Evolutionary conservation across 148 eudicot genomes (phyloP), one percentile per base, ranked within the genome.

Genomic region (Mesembryanthemum crystallinum): DNA sequence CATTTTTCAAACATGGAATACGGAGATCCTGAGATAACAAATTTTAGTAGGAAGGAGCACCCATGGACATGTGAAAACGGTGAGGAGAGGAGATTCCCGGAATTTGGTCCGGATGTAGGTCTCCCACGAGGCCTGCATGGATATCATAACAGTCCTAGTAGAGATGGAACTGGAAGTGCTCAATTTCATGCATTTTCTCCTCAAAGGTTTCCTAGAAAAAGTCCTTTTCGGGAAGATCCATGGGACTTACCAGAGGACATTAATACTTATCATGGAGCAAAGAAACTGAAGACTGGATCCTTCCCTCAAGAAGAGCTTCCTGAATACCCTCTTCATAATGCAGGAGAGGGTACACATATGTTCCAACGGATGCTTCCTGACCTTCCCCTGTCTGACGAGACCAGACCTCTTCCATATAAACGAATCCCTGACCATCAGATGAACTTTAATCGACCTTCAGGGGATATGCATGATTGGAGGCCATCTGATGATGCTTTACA

Each of bases 181-280:
- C 80, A 30, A 39, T 78, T 72, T 73, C 90, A 74, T 58, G 89
- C 87, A 20, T 90, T 83, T 68, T 83, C 91, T 61, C 86, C 90
- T 70, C 83, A 69, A 73, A 64, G 72, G 4, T 63, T 82, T 65
- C 83, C 83, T 69, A 84, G 77, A 64, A 78, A 81, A 82, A 83
- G 85, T 73, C 77, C 72, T 30, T 64, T 67, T 49, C 77, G 82
- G 80, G 97, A 92, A 24, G 91, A 92, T 62, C 82, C 86, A 72
- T 88, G 92, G 91, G 91, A 90, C 73, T 80, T 87, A 73, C 97
- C 92, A 3, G 92, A 92, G 73, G 91, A 86, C 83, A 65, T 76
- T 17, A 76, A 80, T 63, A 47, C 71, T 42, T 86, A 85, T 72
- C 88, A 74, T 61, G 89, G 81, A 60, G 75, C 85, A 49, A 92